phyloP scores from a whole-genome alignment of 768 basidiomycete genomes.

The Suillus paluster region DNA sequence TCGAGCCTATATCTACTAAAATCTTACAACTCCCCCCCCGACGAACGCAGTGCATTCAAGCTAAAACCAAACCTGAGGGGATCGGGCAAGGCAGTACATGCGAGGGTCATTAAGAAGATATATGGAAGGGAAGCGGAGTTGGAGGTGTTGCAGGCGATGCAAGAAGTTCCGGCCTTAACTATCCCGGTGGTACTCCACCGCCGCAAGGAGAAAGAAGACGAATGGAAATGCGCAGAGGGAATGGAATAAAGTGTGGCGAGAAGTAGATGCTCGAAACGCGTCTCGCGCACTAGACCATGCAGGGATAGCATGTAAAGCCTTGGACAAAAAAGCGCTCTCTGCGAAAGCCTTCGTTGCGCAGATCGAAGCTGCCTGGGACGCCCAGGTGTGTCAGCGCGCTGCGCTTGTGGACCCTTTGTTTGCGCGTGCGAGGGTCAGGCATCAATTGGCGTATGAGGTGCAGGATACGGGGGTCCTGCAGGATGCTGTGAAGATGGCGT shows the following conservation, averaged over 20 bases:
- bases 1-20: slow-evolving; percentile 91
- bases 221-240: slow-evolving; percentile 98
- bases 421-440: slow-evolving; percentile 64
- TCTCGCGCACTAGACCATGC: slow-evolving; percentile 94
- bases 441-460: slow-evolving; percentile 82
- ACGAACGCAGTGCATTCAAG: slow-evolving; percentile 82
- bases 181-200: slow-evolving; percentile 89
- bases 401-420: slow-evolving; percentile 55
- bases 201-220: slow-evolving; percentile 95
- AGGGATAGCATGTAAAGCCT: slow-evolving; percentile 85
- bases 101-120: slow-evolving; percentile 95
- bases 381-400: slow-evolving; percentile 78
- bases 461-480: slow-evolving; percentile 79
- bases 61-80: slow-evolving; percentile 90
- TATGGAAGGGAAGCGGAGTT: slow-evolving; percentile 87
- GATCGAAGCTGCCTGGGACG: slow-evolving; percentile 83
- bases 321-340: slow-evolving; percentile 85
- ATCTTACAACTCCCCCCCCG: slow-evolving; percentile 75
- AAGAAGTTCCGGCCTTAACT: slow-evolving; percentile 87
- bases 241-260: slow-evolving; percentile 99
- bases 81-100: slow-evolving; percentile 84
- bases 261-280: slow-evolving; percentile 94
- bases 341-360: slow-evolving; percentile 80
- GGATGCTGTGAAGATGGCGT: slow-evolving; percentile 85
- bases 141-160: slow-evolving; percentile 85